phyloP scores from a whole-genome alignment of 2,329 filamentous ascomycete species.

The Exophiala bonariae region DNA sequence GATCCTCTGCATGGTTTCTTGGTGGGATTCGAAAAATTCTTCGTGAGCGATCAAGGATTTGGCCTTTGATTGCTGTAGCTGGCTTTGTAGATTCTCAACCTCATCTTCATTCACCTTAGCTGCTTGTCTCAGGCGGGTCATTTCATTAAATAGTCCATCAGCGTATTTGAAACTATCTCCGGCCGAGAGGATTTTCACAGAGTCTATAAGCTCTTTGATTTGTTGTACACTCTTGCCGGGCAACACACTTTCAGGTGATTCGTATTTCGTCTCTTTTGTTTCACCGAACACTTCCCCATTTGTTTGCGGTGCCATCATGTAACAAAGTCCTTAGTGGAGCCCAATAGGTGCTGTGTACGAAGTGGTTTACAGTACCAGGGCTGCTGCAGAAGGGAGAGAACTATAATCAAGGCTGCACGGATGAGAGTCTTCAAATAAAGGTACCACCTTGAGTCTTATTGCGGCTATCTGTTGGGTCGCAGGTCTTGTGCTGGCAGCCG shows the following conservation, averaged over 20 bases:
- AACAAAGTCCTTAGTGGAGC: neutral
- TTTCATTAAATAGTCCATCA: neutral
- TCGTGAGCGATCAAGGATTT: neutral
- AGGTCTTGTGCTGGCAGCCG: neutral
- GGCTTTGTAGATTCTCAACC: neutral
- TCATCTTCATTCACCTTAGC: neutral
- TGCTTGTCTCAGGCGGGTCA: neutral
- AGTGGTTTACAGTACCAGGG: neutral
- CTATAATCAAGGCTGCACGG: neutral
- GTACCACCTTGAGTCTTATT: neutral
- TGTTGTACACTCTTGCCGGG: neutral
- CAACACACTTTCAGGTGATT: neutral
- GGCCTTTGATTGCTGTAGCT: slow-evolving; percentile 1
- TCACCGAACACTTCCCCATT: neutral
- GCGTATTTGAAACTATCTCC: slow-evolving; percentile 1
- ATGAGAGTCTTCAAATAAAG: neutral
- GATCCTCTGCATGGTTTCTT: neutral
- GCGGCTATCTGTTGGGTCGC: neutral
- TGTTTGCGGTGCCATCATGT: slow-evolving; percentile 1
- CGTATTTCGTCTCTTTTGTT: neutral
- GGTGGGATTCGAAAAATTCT: neutral
- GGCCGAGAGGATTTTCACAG: slow-evolving; percentile 1
- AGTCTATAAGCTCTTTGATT: slow-evolving; percentile 1
- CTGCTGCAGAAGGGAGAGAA: neutral
- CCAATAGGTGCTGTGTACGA: neutral